A percentile compares a stretch with the other conserved stretches of the same genome.
phyloP scores from a whole-genome alignment of 129 eudicot species.

The Pulicaria dysenterica region DNA sequence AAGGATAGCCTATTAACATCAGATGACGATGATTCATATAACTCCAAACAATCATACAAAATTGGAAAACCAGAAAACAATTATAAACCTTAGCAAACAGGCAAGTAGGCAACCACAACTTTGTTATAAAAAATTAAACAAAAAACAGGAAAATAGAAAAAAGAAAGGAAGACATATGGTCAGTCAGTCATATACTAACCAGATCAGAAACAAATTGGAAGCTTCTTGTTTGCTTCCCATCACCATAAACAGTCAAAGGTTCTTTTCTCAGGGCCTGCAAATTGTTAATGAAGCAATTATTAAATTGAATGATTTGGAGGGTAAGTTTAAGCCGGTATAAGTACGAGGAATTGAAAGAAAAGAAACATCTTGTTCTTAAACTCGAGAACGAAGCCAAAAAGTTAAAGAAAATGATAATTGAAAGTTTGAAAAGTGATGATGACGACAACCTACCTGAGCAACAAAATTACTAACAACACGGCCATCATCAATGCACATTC shows the following conservation, averaged over 20 bases:
- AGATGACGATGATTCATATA: conserved; percentile 5
- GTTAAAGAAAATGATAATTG: background rate
- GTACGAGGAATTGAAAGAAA: too few relatives aligned
- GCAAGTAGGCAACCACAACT: conserved; percentile 10
- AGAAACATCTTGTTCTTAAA: background rate
- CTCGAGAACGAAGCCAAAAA: background rate
- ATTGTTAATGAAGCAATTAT: background rate
- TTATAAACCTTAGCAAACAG: background rate
- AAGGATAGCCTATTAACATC: conserved; percentile 11
- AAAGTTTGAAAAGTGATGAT: background rate
- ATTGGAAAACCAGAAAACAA: conserved; percentile 6
- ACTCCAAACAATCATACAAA: conserved; percentile 24
- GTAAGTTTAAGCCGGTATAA: too few relatives aligned
- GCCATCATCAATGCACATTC: conserved; percentile 98
- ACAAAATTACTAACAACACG: conserved; percentile 98
- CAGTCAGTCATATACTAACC: too few relatives aligned
- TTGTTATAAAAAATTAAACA: background rate
- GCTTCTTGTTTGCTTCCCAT: conserved; percentile 96
- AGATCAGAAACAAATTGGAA: conserved; percentile 90
- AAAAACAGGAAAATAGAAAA: background rate
- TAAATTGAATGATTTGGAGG: background rate
- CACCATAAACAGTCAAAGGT: conserved; percentile 94
- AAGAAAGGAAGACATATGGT: conserved; percentile 3
- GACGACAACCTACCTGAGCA: conserved; percentile 63
- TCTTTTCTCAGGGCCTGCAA: conserved; percentile 86